Percentiles rank a stretch among this genome's conserved stretches.
phyloP scores from a whole-genome alignment of 345 rosid species.

The Angophora floribunda region DNA sequence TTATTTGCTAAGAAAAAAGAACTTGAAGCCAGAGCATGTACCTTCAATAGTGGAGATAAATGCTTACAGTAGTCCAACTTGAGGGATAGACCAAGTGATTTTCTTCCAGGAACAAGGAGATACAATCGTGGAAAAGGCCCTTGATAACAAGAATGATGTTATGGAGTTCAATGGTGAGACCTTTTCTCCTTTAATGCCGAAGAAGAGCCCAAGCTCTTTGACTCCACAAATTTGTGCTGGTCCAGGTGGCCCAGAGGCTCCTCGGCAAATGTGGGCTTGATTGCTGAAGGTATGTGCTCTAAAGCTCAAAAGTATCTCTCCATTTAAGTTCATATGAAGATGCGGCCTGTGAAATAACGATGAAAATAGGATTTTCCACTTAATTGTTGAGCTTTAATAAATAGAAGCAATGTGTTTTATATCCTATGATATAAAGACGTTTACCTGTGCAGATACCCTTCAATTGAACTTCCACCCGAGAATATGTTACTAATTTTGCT shows the following conservation, averaged over 20 bases:
- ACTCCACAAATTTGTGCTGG: fast-evolving
- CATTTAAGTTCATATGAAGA: not conserved
- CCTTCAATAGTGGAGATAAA: not conserved
- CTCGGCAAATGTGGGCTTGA: not conserved
- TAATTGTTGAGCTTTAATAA: not conserved
- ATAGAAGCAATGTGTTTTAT: not conserved
- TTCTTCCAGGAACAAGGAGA: not conserved
- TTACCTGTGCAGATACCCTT: not conserved
- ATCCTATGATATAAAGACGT: not conserved
- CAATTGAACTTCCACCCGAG: not conserved
- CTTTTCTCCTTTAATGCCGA: not conserved
- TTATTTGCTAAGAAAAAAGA: not conserved
- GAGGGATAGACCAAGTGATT: not conserved
- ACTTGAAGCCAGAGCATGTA: not conserved
- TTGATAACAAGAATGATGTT: fast-evolving
- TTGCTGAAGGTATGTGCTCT: not conserved
- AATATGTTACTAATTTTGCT: not conserved
- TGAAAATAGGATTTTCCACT: not conserved
- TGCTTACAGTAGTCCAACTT: not conserved
- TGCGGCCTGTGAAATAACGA: not conserved
- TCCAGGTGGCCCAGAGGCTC: not conserved
- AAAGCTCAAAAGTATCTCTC: not conserved
- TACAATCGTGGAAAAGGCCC: not conserved
- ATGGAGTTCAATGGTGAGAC: not conserved
- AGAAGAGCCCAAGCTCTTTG: not conserved